Evolutionary conservation across 179 eudicot genomes (phyloP).

Genomic region (Amaranthus tricolor): DNA sequence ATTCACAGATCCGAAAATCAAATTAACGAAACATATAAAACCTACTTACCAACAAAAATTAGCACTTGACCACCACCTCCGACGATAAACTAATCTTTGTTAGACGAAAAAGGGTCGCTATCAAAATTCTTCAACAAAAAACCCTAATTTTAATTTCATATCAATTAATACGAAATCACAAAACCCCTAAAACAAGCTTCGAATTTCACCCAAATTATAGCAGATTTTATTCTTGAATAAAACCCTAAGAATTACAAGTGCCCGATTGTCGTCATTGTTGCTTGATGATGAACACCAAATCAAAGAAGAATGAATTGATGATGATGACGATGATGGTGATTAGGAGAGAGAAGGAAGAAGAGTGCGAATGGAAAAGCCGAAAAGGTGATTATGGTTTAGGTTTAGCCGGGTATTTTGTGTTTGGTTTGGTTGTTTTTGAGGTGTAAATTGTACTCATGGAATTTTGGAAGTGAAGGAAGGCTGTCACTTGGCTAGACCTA

Average conservation of each 20-base stretch:
- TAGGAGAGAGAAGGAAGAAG: background rate
- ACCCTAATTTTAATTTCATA: conserved; percentile 7
- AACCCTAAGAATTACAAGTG: conserved; percentile 10
- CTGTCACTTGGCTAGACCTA: no score
- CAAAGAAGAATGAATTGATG: background rate
- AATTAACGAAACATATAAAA: background rate
- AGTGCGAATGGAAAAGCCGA: background rate
- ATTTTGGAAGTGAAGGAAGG: no score
- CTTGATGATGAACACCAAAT: background rate
- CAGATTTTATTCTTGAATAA: background rate
- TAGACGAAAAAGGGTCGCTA: background rate
- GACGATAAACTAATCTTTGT: background rate
- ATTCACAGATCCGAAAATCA: background rate
- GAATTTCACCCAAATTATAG: background rate
- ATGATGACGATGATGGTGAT: background rate
- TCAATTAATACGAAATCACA: background rate
- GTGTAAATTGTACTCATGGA: background rate
- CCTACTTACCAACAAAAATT: conserved; percentile 13
- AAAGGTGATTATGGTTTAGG: conserved; percentile 2
- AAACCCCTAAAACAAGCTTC: background rate
- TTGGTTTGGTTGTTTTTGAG: background rate
- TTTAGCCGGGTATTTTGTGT: conserved; percentile 9
- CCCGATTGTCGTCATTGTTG: conserved; percentile 2
- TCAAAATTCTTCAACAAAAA: background rate
- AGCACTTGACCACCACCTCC: conserved; percentile 11